A percentile compares a stretch with the other conserved stretches of the same genome.
These are phyloP conservation scores for Cnidoscolus chayamansa DNA, from an alignment of 441 rosid genomes.

Conservation along the genomic window DNA sequence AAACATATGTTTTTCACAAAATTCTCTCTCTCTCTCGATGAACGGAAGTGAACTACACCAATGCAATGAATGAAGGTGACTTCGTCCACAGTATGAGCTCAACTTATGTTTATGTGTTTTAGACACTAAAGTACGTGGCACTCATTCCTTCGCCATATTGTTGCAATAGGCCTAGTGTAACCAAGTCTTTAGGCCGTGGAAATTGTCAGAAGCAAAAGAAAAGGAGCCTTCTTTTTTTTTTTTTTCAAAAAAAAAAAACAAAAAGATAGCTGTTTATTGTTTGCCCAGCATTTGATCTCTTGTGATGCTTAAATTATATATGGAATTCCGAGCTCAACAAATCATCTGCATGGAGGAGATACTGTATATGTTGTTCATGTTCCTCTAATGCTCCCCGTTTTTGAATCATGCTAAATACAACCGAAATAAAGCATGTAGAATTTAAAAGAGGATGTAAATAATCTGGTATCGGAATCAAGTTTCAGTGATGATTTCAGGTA, in stretches of 20 bases:
- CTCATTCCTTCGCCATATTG: too few species aligned
- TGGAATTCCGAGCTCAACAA: neutral
- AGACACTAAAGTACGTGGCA: too few species aligned
- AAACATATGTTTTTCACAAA: too few species aligned
- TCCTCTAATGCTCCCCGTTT: neutral
- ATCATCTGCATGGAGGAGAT: neutral
- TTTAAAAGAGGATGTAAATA: neutral
- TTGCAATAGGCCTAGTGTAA: too few species aligned
- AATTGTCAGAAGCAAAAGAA: neutral
- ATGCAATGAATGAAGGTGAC: too few species aligned
- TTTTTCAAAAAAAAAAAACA: too few species aligned
- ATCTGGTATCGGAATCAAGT: neutral
- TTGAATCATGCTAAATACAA: neutral
- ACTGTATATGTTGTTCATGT: neutral
- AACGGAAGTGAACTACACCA: too few species aligned
- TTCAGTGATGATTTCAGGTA: neutral
- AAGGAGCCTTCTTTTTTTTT: neutral
- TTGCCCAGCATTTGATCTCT: neutral
- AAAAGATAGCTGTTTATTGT: neutral
- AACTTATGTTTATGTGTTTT: too few species aligned
- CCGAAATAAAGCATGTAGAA: neutral
- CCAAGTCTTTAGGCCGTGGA: too few species aligned
- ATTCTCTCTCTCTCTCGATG: too few species aligned
- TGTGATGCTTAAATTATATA: neutral
- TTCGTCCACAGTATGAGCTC: too few species aligned